These are phyloP conservation scores for Phytopythium boreale DNA, from an alignment of 352 stramenopile genomes.

Conservation along the genomic window DNA sequence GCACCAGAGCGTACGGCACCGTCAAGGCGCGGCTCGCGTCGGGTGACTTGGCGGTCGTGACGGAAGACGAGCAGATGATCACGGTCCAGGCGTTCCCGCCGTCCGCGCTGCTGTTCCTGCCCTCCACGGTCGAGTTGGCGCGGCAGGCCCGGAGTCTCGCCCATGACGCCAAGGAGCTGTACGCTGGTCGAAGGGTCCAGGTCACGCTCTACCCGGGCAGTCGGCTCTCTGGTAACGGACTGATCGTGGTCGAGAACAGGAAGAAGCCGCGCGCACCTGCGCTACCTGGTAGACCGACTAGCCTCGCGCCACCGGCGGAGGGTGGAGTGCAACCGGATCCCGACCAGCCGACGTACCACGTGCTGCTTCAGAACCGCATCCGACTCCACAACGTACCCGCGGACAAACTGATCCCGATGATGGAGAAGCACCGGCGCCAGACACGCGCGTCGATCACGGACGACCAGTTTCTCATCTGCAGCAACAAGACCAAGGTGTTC, in stretches of 20 bases:
- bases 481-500: slow-evolving; percentile 58
- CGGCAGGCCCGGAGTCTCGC: slow-evolving; percentile 48
- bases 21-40: slow-evolving; percentile 41
- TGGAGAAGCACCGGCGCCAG: slow-evolving; percentile 49
- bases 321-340: slow-evolving; percentile 7
- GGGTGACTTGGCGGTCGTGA: slow-evolving; percentile 51
- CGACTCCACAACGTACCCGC: slow-evolving; percentile 62
- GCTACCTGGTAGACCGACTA: neutral
- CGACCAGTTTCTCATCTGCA: slow-evolving; percentile 66
- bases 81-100: slow-evolving; percentile 44
- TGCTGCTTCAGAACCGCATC: slow-evolving; percentile 68
- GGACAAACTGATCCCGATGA: slow-evolving; percentile 58
- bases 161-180: slow-evolving; percentile 37
- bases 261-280: neutral
- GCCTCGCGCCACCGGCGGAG: neutral
- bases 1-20: slow-evolving; percentile 51
- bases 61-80: slow-evolving; percentile 61
- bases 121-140: slow-evolving; percentile 53
- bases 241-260: slow-evolving; percentile 49
- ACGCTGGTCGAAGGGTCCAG: slow-evolving; percentile 65
- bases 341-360: slow-evolving; percentile 37
- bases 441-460: slow-evolving; percentile 54
- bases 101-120: slow-evolving; percentile 51
- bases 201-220: slow-evolving; percentile 70
- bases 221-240: slow-evolving; percentile 54